A percentile compares a stretch with the other conserved stretches of the same genome.
Evolutionary conservation across 768 basidiomycete genomes (phyloP).

Genomic region (Clitopilus hobsonii): DNA sequence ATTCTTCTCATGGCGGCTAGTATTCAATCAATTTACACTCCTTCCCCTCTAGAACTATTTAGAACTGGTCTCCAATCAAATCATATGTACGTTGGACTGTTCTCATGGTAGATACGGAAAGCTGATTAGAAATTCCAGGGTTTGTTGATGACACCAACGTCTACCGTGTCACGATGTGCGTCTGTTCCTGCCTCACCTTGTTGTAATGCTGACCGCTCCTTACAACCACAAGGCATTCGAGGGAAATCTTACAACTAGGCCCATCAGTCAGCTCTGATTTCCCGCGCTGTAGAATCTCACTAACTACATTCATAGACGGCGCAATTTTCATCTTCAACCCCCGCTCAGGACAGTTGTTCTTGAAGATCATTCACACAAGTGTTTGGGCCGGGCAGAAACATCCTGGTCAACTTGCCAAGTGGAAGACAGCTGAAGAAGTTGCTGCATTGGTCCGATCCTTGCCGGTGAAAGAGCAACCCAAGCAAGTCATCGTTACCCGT

Average conservation of each 20-base stretch:
- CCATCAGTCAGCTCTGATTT: conserved; percentile 66
- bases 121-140: conserved; percentile 40
- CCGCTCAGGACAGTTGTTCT: conserved; percentile 94
- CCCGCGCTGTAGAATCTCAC: background rate
- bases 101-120: background rate
- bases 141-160: conserved; percentile 99
- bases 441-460: conserved; percentile 95
- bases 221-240: conserved; percentile 96
- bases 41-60: conserved; percentile 68
- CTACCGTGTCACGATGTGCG: conserved; percentile 94
- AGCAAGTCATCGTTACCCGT: conserved; percentile 98
- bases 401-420: conserved; percentile 98
- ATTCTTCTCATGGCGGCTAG: background rate
- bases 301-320: conserved; percentile 48
- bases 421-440: conserved; percentile 99
- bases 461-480: conserved; percentile 99
- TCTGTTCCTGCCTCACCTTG: background rate
- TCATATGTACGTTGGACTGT: conserved; percentile 66
- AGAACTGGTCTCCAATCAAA: conserved; percentile 96
- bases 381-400: conserved; percentile 99
- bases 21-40: background rate
- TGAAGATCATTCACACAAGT: conserved; percentile 99
- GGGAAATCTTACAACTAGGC: conserved; percentile 99
- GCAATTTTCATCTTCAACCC: conserved; percentile 99
- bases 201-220: conserved; percentile 9